These are phyloP conservation scores for Myriosclerotinia scirpicola DNA, from an alignment of 2,329 filamentous ascomycete species.

Conservation along the genomic window DNA sequence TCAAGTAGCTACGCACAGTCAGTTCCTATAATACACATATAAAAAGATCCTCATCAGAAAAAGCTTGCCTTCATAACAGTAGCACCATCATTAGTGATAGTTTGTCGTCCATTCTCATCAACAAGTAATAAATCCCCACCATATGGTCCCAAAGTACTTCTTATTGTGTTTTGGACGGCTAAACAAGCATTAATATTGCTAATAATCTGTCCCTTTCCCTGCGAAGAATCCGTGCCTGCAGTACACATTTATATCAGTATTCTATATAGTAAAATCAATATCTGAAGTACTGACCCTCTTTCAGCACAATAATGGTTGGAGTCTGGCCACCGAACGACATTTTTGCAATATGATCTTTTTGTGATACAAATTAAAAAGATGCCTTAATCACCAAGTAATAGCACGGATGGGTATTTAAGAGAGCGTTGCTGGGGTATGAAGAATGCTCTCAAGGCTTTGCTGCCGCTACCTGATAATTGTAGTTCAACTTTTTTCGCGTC, in stretches of 20 bases:
- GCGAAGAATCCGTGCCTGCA: conserved; percentile 91
- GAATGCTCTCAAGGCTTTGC: conserved; percentile 16
- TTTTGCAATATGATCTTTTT: conserved; percentile 23
- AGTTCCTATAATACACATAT: conserved; percentile 24
- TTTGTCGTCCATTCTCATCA: conserved; percentile 91
- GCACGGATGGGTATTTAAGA: conserved; percentile 3
- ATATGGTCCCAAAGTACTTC: conserved; percentile 93
- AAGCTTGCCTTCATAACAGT: conserved; percentile 91
- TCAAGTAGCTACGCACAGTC: conserved; percentile 72
- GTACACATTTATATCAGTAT: conserved; percentile 29
- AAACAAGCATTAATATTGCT: conserved; percentile 99
- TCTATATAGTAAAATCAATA: conserved; percentile 15
- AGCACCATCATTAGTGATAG: conserved; percentile 98
- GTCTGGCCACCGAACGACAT: conserved; percentile 99
- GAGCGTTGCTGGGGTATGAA: conserved; percentile 18
- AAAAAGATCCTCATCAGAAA: not conserved
- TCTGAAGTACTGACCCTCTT: conserved; percentile 71
- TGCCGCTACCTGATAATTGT: conserved; percentile 17
- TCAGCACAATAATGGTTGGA: conserved; percentile 96
- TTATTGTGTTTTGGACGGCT: conserved; percentile 92
- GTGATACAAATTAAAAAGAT: conserved; percentile 7
- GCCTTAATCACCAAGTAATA: not conserved
- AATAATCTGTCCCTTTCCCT: conserved; percentile 93
- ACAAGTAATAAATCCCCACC: conserved; percentile 95
- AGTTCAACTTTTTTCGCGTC: conserved; percentile 25